Evolutionary conservation across 2,329 filamentous ascomycete species (phyloP).

Genomic region (Aspergillus unguis): DNA sequence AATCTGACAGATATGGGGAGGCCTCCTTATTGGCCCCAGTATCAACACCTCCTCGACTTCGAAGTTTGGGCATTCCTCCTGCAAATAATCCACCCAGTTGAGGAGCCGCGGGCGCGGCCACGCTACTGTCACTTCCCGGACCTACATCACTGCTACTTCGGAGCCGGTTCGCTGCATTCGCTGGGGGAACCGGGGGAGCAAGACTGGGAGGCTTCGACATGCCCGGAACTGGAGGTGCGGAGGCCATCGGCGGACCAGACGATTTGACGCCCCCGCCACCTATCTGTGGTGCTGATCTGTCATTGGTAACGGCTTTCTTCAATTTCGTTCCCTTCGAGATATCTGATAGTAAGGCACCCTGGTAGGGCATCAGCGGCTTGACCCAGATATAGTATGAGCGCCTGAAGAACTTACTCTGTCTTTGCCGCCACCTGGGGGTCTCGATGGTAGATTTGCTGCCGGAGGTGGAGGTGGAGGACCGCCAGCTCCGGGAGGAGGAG

Average conservation of each 20-base stretch:
- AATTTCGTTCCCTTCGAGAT: slow-evolving; percentile 77
- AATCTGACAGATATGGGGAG: slow-evolving; percentile 73
- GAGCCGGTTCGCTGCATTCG: slow-evolving; percentile 55
- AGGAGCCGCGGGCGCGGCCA: slow-evolving; percentile 59
- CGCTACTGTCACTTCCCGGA: slow-evolving; percentile 43
- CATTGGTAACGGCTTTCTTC: slow-evolving; percentile 86
- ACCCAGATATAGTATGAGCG: not conserved
- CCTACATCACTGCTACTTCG: slow-evolving; percentile 76
- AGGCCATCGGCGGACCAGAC: slow-evolving; percentile 78
- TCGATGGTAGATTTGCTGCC: slow-evolving; percentile 49
- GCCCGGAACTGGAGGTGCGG: slow-evolving; percentile 35
- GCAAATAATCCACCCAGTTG: slow-evolving; percentile 87
- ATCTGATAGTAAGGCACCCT: slow-evolving; percentile 85
- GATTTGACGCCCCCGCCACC: slow-evolving; percentile 58
- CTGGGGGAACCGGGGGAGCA: slow-evolving; percentile 62
- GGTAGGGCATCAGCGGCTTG: slow-evolving; percentile 19
- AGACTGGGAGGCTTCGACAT: slow-evolving; percentile 23
- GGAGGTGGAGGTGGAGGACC: slow-evolving; percentile 66
- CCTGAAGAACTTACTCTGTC: slow-evolving; percentile 56
- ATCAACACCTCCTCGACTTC: slow-evolving; percentile 78
- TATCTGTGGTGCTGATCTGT: slow-evolving; percentile 78
- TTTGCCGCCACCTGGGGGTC: slow-evolving; percentile 57
- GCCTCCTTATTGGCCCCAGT: slow-evolving; percentile 67
- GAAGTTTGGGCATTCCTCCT: slow-evolving; percentile 91
- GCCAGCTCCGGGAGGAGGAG: slow-evolving; percentile 59